Evolutionary conservation across 23 red algal species (phyloP).

Genomic region (Chondrus crispus): DNA sequence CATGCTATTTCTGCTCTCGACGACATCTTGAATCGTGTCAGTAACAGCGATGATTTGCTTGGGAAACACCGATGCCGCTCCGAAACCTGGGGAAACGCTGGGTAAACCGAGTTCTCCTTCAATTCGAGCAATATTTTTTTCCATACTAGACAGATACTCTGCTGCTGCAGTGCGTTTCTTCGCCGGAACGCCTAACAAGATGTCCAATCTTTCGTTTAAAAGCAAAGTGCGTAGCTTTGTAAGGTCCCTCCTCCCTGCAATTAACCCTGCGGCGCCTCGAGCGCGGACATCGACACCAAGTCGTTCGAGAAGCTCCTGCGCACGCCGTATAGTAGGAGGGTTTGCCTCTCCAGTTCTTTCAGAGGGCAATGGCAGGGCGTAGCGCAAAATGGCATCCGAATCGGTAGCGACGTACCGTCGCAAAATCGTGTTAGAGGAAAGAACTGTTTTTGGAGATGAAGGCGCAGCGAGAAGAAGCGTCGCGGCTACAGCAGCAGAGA

Average conservation of each 20-base stretch:
- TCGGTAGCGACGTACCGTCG: slow-evolving; percentile 87
- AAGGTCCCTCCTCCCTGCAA: slow-evolving; percentile 45
- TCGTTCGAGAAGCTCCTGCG: slow-evolving; percentile 51
- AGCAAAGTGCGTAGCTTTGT: slow-evolving; percentile 32
- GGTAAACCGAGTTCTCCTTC: slow-evolving; percentile 21
- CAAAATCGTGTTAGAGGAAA: slow-evolving; percentile 78
- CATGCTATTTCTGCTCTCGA: slow-evolving; percentile 38
- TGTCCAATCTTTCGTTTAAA: slow-evolving; percentile 45
- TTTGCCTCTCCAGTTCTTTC: slow-evolving; percentile 5
- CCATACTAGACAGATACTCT: slow-evolving; percentile 38
- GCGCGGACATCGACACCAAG: slow-evolving; percentile 65
- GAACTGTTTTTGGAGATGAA: slow-evolving; percentile 13
- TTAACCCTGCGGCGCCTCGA: slow-evolving; percentile 41
- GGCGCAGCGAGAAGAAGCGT: slow-evolving; percentile 8
- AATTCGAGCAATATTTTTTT: slow-evolving; percentile 36
- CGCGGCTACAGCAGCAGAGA: background rate
- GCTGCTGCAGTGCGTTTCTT: slow-evolving; percentile 46
- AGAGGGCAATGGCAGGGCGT: slow-evolving; percentile 76
- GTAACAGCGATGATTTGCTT: background rate
- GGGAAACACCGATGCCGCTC: background rate
- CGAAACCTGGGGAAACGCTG: too few species aligned
- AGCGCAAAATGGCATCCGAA: slow-evolving; percentile 81
- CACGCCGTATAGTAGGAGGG: slow-evolving; percentile 35
- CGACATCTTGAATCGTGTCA: slow-evolving; percentile 27
- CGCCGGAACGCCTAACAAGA: slow-evolving; percentile 62